Evolutionary conservation across 2,329 filamentous ascomycete genomes (phyloP).

Genomic region (Sclerotiophoma versabilis): DNA sequence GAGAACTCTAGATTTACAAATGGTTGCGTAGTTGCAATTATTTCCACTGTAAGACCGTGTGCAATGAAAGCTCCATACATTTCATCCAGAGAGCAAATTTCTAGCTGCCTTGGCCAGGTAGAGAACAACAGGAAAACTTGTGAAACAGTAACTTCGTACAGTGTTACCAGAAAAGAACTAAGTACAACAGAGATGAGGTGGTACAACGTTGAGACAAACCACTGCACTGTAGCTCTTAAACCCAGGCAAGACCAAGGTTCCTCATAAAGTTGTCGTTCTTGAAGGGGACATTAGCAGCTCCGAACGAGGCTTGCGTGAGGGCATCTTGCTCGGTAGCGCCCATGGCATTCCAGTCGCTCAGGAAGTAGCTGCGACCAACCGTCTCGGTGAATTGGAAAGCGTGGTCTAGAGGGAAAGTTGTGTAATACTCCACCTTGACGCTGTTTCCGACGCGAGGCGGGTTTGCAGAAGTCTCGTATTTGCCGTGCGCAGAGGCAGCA

Average conservation of each 20-base stretch:
- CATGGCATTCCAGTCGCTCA: slow-evolving; percentile 57
- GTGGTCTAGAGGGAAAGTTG: slow-evolving; percentile 56
- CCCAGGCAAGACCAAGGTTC: slow-evolving; percentile 17
- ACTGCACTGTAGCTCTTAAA: no score
- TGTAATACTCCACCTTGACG: slow-evolving; percentile 57
- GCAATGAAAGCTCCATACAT: no score
- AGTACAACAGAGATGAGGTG: no score
- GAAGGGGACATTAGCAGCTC: slow-evolving; percentile 55
- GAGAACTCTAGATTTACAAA: no score
- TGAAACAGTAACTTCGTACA: no score
- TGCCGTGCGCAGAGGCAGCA: slow-evolving; percentile 59
- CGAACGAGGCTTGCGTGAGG: slow-evolving; percentile 52
- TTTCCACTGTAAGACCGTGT: no score
- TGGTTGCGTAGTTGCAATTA: no score
- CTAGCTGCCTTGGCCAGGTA: no score
- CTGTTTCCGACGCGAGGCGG: slow-evolving; percentile 49
- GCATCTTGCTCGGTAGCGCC: slow-evolving; percentile 48
- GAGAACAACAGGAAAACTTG: no score
- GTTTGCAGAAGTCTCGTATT: slow-evolving; percentile 47
- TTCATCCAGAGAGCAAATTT: no score
- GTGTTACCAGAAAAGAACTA: no score
- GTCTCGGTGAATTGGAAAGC: slow-evolving; percentile 41
- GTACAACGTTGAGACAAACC: no score
- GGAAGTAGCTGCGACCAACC: background rate
- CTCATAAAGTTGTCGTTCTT: slow-evolving; percentile 52